A percentile compares a stretch with the other conserved stretches of the same genome.
Conservation (phyloP, 163 green algal genomes). For the Trebouxiophyceae sp. region DNA sequence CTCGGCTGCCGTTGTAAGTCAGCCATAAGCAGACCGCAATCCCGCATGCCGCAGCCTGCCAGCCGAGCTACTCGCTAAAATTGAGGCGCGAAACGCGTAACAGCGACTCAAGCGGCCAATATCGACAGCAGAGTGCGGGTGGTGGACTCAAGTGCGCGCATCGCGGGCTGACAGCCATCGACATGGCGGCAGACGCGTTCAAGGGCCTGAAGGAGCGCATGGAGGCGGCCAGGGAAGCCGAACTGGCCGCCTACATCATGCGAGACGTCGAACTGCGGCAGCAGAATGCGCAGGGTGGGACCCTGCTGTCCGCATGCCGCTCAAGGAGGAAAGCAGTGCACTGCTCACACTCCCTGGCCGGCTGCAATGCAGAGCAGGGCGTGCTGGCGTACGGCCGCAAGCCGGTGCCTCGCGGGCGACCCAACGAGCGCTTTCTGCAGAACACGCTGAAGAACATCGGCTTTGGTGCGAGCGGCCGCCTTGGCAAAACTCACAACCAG, state of each 20-base stretch:
- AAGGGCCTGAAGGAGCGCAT: not conserved
- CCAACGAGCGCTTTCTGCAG: constrained; percentile 35
- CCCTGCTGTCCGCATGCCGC: not conserved
- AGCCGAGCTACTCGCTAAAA: too few species aligned
- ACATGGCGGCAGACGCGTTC: not conserved
- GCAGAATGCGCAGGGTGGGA: not conserved
- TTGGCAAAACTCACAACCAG: not conserved
- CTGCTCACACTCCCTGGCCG: too few species aligned
- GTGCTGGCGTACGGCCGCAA: constrained; percentile 22
- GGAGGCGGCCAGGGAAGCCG: not conserved
- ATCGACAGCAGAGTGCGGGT: too few species aligned
- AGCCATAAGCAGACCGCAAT: too few species aligned
- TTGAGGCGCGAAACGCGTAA: too few species aligned
- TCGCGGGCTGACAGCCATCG: too few species aligned
- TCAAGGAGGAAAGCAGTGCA: not conserved
- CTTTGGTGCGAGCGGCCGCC: constrained; percentile 11
- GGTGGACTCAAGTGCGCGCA: too few species aligned
- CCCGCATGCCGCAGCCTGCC: too few species aligned
- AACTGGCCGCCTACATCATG: constrained; percentile 3
- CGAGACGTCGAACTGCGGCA: not conserved
- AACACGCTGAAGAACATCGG: constrained; percentile 20
- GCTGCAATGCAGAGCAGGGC: constrained; percentile 27
- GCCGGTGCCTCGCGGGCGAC: constrained; percentile 18
- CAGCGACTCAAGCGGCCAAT: too few species aligned
- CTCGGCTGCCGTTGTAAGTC: too few species aligned